Base-by-base conservation (phyloP, 306 rosid genomes). In the Lotus japonicus region DNA sequence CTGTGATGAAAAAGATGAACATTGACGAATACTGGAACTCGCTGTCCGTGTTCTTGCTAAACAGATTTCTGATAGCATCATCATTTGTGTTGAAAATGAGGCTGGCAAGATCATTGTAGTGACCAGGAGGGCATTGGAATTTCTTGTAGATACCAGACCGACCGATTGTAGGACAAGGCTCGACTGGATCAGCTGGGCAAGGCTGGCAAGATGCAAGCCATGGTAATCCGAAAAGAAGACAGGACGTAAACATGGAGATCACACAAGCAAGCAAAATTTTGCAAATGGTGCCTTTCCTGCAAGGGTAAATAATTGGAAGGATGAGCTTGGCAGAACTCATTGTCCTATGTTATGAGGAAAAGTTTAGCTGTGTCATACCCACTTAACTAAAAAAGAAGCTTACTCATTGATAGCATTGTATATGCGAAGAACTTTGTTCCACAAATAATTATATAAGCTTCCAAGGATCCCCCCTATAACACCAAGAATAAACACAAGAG, bases 71-170 rank as follows among this genome's bases (percentile, higher is more conserved):
- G 64, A 94, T 94, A 48, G 99, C 99, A 81, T 94, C 96, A 44
- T 90, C 99, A 38, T 87, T 90, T 23, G 99, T 94, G 80, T 94
- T 94, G 42, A 94, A 94, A 80, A 94, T 88, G 62, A 94, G 97
- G 81, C 99, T 94, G 65, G 99, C 99, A 68, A 94, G 97, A 79
- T 89, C 97, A 72, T 94, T 94, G 68, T 94, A 90, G 56, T 90
- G 80, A 72, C 79, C 77, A 60, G 88, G 74, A 53, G 88, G 77
- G 61, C 99, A 94, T 44, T 88, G 97, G 43, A 94, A 94, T 87
- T 88, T 94, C 89, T 94, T 94, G 88, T 85, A 94, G 92, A 85
- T 90, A 58, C 99, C 99, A 3, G 99, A 94, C 74, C 97, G 90
- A 64, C 97, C 97, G 45, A 94, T 88, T 38, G 99, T 88, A 15